phyloP scores from a whole-genome alignment of 768 basidiomycete genomes.

The Leucocoprinus birnbaumii region DNA sequence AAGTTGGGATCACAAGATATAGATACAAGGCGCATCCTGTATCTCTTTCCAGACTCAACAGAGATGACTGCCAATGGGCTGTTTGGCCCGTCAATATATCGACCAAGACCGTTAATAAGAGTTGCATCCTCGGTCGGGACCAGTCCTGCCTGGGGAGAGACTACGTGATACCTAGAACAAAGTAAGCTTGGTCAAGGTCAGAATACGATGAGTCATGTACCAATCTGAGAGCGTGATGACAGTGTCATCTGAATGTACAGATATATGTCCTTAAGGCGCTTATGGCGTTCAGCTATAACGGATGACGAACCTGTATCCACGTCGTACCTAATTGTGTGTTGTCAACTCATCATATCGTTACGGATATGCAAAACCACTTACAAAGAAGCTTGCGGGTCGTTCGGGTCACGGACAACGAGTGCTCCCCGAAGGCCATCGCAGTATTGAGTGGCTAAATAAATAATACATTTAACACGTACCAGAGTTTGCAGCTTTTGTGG shows the following conservation, averaged over 20 bases:
- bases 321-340: constrained; percentile 21
- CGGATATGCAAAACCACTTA: not conserved
- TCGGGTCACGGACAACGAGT: constrained; percentile 41
- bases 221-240: constrained; percentile 48
- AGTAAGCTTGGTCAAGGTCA: not conserved
- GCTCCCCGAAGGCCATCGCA: constrained; percentile 54
- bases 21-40: constrained; percentile 47
- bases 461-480: not conserved
- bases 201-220: constrained; percentile 18
- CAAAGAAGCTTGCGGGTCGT: constrained; percentile 30
- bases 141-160: constrained; percentile 22
- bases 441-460: constrained; percentile 40
- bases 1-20: constrained; percentile 46
- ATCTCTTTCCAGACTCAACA: constrained; percentile 33
- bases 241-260: constrained; percentile 34
- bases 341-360: too few species aligned
- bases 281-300: not conserved
- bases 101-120: constrained; percentile 50
- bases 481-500: not conserved
- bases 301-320: constrained; percentile 38
- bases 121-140: constrained; percentile 30
- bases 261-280: not conserved
- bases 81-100: constrained; percentile 32
- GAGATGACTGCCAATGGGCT: constrained; percentile 34
- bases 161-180: constrained; percentile 26